Evolutionary conservation across 305 asterid genomes (phyloP).

Genomic region (Fraxinus paxiana): DNA sequence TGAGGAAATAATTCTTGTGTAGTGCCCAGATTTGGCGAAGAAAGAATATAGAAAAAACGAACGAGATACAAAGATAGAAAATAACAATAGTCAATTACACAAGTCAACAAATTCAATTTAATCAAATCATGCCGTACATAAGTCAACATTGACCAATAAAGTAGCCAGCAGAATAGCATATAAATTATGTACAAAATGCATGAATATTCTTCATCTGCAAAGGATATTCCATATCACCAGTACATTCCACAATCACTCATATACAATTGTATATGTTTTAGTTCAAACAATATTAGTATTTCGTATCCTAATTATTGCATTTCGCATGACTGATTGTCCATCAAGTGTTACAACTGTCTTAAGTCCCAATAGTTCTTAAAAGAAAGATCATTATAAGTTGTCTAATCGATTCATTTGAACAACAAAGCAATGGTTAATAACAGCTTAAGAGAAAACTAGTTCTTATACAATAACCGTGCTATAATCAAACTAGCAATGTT

Average conservation of each 20-base stretch:
- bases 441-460: not conserved
- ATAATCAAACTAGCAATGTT: not conserved
- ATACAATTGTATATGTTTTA: not conserved
- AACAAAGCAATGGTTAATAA: not conserved
- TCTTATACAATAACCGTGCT: not conserved
- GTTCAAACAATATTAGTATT: not conserved
- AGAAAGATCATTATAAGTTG: not conserved
- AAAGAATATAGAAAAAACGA: no score
- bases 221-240: not conserved
- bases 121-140: not conserved
- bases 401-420: not conserved
- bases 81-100: not conserved
- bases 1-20: not conserved
- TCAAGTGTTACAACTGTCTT: not conserved
- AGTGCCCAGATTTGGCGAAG: not conserved
- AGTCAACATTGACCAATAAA: not conserved
- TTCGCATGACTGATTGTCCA: not conserved
- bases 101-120: not conserved
- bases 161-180: not conserved
- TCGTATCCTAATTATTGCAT: not conserved
- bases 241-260: not conserved
- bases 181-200: not conserved
- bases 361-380: not conserved
- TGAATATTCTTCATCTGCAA: not conserved
- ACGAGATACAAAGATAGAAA: not conserved